A percentile compares a stretch with the other conserved stretches of the same genome.
phyloP scores from a whole-genome alignment of 2,329 filamentous ascomycete genomes.

The Fusarium illudens region DNA sequence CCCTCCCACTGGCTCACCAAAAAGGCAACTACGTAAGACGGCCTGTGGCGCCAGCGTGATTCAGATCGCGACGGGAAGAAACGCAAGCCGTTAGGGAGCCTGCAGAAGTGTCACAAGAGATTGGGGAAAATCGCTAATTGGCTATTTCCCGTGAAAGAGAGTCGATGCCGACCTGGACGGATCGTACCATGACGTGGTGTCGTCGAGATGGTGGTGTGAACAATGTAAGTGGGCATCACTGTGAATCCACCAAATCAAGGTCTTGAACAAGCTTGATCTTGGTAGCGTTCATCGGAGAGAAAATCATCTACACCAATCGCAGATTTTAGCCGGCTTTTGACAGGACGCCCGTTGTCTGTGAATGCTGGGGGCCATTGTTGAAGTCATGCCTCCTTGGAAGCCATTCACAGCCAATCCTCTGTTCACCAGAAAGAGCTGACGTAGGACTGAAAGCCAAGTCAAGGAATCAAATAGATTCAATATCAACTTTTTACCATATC shows the following conservation, averaged over 20 bases:
- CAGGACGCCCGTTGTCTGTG: not conserved
- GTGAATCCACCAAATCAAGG: constrained; percentile 23
- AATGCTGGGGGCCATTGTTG: not conserved
- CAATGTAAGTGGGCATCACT: constrained; percentile 17
- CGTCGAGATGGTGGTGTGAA: constrained; percentile 21
- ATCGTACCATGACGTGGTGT: constrained; percentile 25
- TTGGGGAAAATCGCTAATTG: constrained; percentile 16
- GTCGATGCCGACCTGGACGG: not conserved
- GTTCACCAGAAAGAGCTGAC: not conserved
- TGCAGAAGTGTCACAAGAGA: constrained; percentile 34
- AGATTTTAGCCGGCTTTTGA: not conserved
- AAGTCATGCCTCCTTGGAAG: not conserved
- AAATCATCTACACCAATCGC: not conserved
- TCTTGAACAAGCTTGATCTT: not conserved
- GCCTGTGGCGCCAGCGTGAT: constrained; percentile 25
- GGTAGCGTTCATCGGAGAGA: not conserved
- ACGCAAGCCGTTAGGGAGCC: constrained; percentile 17
- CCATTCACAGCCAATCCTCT: not conserved
- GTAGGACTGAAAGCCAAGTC: not conserved
- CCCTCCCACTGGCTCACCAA: constrained; percentile 7
- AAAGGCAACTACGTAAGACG: constrained; percentile 33
- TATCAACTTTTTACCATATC: not conserved
- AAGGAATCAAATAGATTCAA: not conserved
- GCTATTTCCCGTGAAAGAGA: not conserved
- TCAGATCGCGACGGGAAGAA: constrained; percentile 18